Evolutionary conservation across 1,284 basidiomycete species (phyloP), one percentile per base, ranked within the genome.

Genomic region (Cronartium ribicola): DNA sequence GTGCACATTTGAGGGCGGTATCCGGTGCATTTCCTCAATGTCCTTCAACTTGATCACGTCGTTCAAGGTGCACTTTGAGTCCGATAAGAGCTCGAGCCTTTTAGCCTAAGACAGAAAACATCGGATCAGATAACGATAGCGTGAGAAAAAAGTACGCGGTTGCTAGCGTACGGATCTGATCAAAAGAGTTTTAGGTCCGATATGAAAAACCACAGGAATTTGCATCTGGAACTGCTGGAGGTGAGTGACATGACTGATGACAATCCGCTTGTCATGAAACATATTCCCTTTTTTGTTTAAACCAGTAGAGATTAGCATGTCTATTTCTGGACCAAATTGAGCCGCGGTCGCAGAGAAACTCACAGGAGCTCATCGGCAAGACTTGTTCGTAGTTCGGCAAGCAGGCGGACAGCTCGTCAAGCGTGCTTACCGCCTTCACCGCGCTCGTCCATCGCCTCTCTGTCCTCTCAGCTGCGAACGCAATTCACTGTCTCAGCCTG

Each of bases 11-110:
- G 70, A 73, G 14, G 70, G 64, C 4, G 70, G 81, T 89, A 89
- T 79, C 94, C 92, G 64, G 93, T 81, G 77, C 94, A 86, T 73
- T 41, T 73, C 70, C 41, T 73, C 70, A 40, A 94, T 82, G 75
- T 92, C 89, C 79, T 90, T 91, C 13, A 78, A 78, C 63, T 81
- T 80, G 14, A 78, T 79, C 40, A 82, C 77, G 37, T 80, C 80
- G 48, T 81, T 80, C 43, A 83, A 61, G 1, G 77, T 69, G 76
- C 80, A 75, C 40, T 72, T 78, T 64, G 78, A 75, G 66, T 73
- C 59, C 60, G 48, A 60, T 17, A 63, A 55, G 37, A 71, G 29
- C 5, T 43, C 57, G 60, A 81, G 77, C 51, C 76, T 64, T 41
- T 77, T 76, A 57, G 70, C 63, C 70, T 73, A 48, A 29, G 0